These are phyloP conservation scores for Aspergillus intermedius DNA, from an alignment of 2,329 filamentous ascomycete species.

Conservation along the genomic window DNA sequence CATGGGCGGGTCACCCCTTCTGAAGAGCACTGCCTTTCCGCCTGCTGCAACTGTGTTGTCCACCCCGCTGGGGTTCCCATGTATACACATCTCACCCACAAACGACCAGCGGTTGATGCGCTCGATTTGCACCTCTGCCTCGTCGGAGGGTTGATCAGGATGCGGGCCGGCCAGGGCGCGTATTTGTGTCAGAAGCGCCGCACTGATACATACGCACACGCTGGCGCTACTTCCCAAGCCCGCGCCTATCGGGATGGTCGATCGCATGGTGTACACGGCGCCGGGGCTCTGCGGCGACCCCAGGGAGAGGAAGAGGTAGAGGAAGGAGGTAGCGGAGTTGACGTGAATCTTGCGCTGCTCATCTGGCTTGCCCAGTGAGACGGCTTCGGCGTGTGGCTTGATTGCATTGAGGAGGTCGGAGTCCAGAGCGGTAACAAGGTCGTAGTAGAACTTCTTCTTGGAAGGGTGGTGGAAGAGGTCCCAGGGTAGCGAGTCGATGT, in stretches of 20 bases:
- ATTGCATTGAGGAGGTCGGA: slow-evolving; percentile 73
- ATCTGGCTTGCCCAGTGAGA: slow-evolving; percentile 62
- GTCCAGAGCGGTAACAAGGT: slow-evolving; percentile 77
- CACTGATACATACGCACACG: slow-evolving; percentile 79
- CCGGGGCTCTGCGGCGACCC: slow-evolving; percentile 71
- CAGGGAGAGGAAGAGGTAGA: slow-evolving; percentile 88
- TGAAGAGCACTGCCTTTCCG: slow-evolving; percentile 90
- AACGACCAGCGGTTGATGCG: slow-evolving; percentile 98
- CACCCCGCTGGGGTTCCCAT: slow-evolving; percentile 91
- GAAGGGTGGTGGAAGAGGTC: slow-evolving; percentile 66
- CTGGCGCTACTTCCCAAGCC: slow-evolving; percentile 92
- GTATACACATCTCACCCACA: slow-evolving; percentile 93
- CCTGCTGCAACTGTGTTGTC: slow-evolving; percentile 94
- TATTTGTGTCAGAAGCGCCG: slow-evolving; percentile 79
- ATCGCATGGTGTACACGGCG: slow-evolving; percentile 83
- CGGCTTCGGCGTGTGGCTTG: slow-evolving; percentile 65
- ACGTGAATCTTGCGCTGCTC: slow-evolving; percentile 77
- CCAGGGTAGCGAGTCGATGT: slow-evolving; percentile 90
- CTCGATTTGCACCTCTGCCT: slow-evolving; percentile 85
- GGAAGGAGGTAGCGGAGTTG: slow-evolving; percentile 73
- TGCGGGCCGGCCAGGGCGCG: slow-evolving; percentile 84
- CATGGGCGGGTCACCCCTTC: slow-evolving; percentile 68
- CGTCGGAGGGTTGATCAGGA: slow-evolving; percentile 78
- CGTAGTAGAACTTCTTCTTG: slow-evolving; percentile 95
- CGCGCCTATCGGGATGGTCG: slow-evolving; percentile 86